Evolutionary conservation across 371 early-diverging fungal species (phyloP).

Genomic region (Rhizoclosmatium hyalinum): DNA sequence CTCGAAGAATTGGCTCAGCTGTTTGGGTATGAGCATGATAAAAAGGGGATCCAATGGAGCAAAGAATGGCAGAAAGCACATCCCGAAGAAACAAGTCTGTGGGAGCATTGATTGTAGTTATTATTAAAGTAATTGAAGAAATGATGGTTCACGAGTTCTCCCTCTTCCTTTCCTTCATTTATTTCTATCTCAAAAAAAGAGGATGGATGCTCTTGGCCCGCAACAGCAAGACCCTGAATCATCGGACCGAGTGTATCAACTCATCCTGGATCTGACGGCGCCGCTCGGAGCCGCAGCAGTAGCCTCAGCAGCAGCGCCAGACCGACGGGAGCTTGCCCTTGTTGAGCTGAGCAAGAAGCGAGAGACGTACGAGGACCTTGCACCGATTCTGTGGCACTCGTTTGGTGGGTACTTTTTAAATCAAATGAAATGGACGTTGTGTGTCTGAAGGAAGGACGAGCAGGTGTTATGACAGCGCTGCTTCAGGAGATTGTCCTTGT

Average conservation of each 20-base stretch:
- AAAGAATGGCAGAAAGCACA: neutral
- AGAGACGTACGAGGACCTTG: slow-evolving; percentile 93
- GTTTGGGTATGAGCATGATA: slow-evolving; percentile 2
- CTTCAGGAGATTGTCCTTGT: slow-evolving; percentile 94
- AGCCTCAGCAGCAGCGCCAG: neutral
- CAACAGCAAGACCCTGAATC: neutral
- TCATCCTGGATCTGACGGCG: slow-evolving; percentile 85
- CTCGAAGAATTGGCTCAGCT: slow-evolving; percentile 2
- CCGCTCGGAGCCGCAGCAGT: slow-evolving; percentile 46
- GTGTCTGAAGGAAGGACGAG: no score
- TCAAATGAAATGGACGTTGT: neutral
- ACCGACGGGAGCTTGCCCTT: slow-evolving; percentile 81
- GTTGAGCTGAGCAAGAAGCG: slow-evolving; percentile 91
- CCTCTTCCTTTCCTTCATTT: no score
- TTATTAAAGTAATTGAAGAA: neutral
- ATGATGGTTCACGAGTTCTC: no score
- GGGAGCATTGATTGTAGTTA: neutral
- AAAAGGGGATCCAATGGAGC: neutral
- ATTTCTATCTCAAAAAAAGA: neutral
- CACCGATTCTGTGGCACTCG: slow-evolving; percentile 95
- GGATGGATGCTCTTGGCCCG: neutral
- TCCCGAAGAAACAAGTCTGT: neutral
- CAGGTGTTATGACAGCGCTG: slow-evolving; percentile 90
- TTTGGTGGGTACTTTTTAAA: slow-evolving; percentile 68
- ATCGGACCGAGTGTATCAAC: slow-evolving; percentile 81